phyloP scores from a whole-genome alignment of 148 eudicot species.

The Beta vulgaris region DNA sequence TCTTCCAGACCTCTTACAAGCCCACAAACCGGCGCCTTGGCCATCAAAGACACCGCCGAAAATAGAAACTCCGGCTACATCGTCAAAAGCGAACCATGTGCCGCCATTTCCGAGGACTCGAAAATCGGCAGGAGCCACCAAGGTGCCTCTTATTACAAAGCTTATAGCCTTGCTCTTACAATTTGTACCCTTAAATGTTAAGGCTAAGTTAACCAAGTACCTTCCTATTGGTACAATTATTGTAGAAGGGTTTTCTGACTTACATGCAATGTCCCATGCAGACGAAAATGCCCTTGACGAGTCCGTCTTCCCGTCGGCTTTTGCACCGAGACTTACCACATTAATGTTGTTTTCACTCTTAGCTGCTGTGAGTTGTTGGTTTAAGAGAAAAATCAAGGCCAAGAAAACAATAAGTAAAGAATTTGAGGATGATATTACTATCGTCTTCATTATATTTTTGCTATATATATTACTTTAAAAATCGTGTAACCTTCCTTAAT shows the following conservation, averaged over 20 bases:
- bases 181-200: constrained; percentile 11
- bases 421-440: background rate
- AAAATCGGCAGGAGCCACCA: constrained; percentile 36
- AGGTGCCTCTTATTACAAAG: constrained; percentile 33
- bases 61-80: constrained; percentile 33
- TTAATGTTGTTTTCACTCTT: background rate
- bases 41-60: constrained; percentile 41
- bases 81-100: constrained; percentile 32
- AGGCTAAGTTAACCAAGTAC: constrained; percentile 22
- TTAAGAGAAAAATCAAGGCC: background rate
- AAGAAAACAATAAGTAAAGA: background rate
- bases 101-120: constrained; percentile 14
- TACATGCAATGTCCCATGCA: constrained; percentile 39
- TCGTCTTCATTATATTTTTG: background rate
- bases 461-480: too few species aligned
- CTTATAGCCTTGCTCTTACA: constrained; percentile 22
- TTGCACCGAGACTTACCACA: constrained; percentile 24
- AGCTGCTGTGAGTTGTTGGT: background rate
- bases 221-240: constrained; percentile 35
- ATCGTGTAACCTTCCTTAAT: too few species aligned
- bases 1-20: constrained; percentile 34
- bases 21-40: constrained; percentile 36
- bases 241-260: constrained; percentile 12
- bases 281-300: constrained; percentile 22
- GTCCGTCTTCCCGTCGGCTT: constrained; percentile 29